These are phyloP conservation scores for Setaria italica DNA, from an alignment of 202 grass and related monocot species.

Conservation along the genomic window DNA sequence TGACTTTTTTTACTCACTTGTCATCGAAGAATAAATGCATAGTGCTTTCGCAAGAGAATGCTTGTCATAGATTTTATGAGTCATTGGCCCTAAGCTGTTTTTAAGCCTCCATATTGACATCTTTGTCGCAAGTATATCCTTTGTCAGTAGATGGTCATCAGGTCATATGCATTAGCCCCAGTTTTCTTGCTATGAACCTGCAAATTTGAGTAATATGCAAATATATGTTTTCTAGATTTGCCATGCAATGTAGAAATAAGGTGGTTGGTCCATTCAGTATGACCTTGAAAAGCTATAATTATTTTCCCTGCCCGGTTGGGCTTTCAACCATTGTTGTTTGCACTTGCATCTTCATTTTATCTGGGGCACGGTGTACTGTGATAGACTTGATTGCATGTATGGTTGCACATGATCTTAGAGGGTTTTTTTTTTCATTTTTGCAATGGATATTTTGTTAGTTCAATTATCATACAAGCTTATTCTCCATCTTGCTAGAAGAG, in stretches of 20 bases:
- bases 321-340: background rate
- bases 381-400: background rate
- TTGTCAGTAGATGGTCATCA: background rate
- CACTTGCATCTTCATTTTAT: conserved; percentile 26
- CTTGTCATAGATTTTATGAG: conserved; percentile 10
- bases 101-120: background rate
- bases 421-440: background rate
- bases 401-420: background rate
- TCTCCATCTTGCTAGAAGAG: conserved; percentile 7
- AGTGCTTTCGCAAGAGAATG: conserved; percentile 2
- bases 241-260: background rate
- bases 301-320: conserved; percentile 16
- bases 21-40: conserved; percentile 11
- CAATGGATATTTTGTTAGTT: conserved; percentile 1
- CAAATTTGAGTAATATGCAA: background rate
- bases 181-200: conserved; percentile 8
- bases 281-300: conserved; percentile 7
- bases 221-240: background rate
- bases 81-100: background rate
- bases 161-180: background rate
- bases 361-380: background rate
- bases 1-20: background rate
- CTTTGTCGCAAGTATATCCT: conserved; percentile 19
- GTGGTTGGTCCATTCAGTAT: conserved; percentile 14
- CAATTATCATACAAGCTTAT: background rate